Evolutionary conservation across 2,329 filamentous ascomycete species (phyloP), one percentile per base, ranked within the genome.

Genomic region (Aspergillus sp.): DNA sequence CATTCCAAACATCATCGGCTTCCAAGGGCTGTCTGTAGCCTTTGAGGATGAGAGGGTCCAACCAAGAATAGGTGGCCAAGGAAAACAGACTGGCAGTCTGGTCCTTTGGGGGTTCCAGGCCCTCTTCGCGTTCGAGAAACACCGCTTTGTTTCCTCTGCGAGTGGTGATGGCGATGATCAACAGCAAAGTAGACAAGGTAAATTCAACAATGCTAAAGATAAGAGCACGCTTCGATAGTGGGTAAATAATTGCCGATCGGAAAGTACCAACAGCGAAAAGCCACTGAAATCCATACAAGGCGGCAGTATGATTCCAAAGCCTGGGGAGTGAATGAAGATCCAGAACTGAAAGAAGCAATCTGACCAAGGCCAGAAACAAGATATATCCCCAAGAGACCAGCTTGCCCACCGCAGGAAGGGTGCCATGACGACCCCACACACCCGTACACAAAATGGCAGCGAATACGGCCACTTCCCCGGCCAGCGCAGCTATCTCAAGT

Each of bases 101-200:
- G 64, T 98, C 90, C 49, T 79, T 82, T 3, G 90, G 91, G 13
- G 93, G 93, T 59, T 91, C 82, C 40, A 98, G 80, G 29, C 85
- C 86, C 48, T 87, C 88, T 66, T 96, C 90, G 74, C 90, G 90
- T 66, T 95, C 89, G 58, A 97, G 66, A 37, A 90, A 69, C 9
- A 98, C 87, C 3, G 86, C 82, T 67, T 89, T 93, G 67, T 97
- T 97, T 36, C 93, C 93, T 69, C 90, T 93, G 51, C 93, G 83
- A 49, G 89, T 94, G 40, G 83, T 86, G 44, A 94, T 67, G 35
- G 88, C 82, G 61, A 96, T 83, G 37, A 79, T 65, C 42, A 90
- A 83, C 9, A 98, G 77, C 9, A 95, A 62, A 0, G 85, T 84
- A 5, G 79, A 81, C 47, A 97, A 71, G 1, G 74, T 72, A 59